Percentiles rank a stretch among this genome's conserved stretches.
phyloP scores from a whole-genome alignment of 768 basidiomycete species.

The Lentinula sp. region DNA sequence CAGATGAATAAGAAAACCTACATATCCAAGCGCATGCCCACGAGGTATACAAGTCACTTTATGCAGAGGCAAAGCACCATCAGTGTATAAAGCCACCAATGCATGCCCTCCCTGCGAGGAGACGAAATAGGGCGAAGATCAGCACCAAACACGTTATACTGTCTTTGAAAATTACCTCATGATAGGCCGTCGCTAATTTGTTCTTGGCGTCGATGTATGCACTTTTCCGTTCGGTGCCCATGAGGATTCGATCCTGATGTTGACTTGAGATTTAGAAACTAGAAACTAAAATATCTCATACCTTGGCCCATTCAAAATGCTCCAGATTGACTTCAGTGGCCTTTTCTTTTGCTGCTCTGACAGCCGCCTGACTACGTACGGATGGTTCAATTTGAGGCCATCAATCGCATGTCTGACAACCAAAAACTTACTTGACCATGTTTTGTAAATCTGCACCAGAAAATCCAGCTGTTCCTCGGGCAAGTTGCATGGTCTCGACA shows the following conservation, averaged over 20 bases:
- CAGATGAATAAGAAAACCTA: constrained; percentile 20
- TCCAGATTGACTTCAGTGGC: constrained; percentile 63
- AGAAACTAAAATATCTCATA: constrained; percentile 18
- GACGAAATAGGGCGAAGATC: constrained; percentile 7
- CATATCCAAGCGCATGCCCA: constrained; percentile 86
- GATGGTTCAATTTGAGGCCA: background rate
- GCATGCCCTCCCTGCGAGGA: constrained; percentile 77
- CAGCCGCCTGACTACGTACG: constrained; percentile 74
- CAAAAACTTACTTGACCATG: constrained; percentile 75
- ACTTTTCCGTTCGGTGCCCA: constrained; percentile 94
- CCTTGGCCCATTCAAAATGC: constrained; percentile 99
- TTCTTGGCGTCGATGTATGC: constrained; percentile 83
- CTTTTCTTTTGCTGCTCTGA: constrained; percentile 86
- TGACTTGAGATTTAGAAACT: background rate
- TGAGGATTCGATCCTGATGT: constrained; percentile 82
- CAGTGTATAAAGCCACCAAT: constrained; percentile 89
- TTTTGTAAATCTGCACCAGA: constrained; percentile 97
- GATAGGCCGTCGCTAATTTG: constrained; percentile 90
- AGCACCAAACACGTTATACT: background rate
- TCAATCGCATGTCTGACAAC: background rate
- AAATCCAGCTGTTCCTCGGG: constrained; percentile 93
- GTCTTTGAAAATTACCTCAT: constrained; percentile 55
- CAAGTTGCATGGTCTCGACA: constrained; percentile 83
- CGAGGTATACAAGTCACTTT: constrained; percentile 98
- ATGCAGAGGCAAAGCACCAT: constrained; percentile 94